Conservation (phyloP, 805 yeast genomes). For the Candida dendrica region DNA sequence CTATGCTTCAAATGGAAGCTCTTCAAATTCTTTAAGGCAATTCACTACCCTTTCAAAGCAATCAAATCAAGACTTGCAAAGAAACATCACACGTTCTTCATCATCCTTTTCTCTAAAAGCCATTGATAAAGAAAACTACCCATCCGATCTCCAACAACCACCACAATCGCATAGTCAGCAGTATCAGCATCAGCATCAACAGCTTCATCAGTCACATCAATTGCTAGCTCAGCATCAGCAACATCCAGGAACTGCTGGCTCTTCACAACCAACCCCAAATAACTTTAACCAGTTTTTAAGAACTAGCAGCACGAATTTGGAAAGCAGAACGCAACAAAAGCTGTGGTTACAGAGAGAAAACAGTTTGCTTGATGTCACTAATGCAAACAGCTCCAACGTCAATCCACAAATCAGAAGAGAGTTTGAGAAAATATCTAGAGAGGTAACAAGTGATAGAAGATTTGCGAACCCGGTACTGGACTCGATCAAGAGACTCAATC, state of each 20-base stretch:
- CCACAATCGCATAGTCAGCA: no score
- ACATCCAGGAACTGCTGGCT: background rate
- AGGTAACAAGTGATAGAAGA: slow-evolving; percentile 61
- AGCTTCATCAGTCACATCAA: background rate
- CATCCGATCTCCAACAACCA: background rate
- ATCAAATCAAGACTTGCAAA: slow-evolving; percentile 1
- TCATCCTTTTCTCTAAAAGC: slow-evolving; percentile 10
- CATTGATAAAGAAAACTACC: slow-evolving; percentile 11
- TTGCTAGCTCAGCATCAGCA: background rate
- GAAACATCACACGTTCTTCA: slow-evolving; percentile 7
- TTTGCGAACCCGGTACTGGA: slow-evolving; percentile 65
- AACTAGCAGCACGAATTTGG: slow-evolving; percentile 31
- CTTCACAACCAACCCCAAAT: slow-evolving; percentile 20
- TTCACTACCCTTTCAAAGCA: slow-evolving; percentile 13
- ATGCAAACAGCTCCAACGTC: slow-evolving; percentile 7
- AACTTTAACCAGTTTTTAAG: slow-evolving; percentile 36
- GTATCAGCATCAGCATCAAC: background rate
- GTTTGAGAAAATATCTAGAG: slow-evolving; percentile 70
- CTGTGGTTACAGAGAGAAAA: slow-evolving; percentile 80
- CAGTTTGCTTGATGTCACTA: slow-evolving; percentile 49
- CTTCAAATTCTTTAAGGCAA: slow-evolving; percentile 17
- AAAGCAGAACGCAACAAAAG: slow-evolving; percentile 75
- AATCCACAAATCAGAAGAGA: slow-evolving; percentile 61
- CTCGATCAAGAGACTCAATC: slow-evolving; percentile 45
- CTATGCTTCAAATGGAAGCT: slow-evolving; percentile 6